These are phyloP conservation scores for Phlebopus sp. DNA, from an alignment of 1,284 basidiomycete species.

Conservation along the genomic window DNA sequence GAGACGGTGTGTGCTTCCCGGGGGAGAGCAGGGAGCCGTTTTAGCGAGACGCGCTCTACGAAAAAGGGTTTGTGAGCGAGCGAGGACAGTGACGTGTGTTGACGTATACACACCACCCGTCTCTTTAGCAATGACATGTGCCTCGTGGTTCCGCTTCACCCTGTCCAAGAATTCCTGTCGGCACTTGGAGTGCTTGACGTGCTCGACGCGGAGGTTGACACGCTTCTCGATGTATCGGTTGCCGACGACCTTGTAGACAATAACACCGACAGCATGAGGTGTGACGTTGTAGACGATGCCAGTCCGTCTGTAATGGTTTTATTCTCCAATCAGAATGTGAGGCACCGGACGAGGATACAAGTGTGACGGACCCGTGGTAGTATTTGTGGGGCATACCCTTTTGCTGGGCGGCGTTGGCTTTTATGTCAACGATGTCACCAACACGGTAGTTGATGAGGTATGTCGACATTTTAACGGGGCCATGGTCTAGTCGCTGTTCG, in stretches of 20 bases:
- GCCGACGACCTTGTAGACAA: conserved; percentile 98
- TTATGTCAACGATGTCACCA: conserved; percentile 99
- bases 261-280: conserved; percentile 91
- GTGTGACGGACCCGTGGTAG: conserved; percentile 74
- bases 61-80: no score
- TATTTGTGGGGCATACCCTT: conserved; percentile 99
- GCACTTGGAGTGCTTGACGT: conserved; percentile 98
- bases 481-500: conserved; percentile 68
- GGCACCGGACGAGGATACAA: background rate
- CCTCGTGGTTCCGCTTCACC: conserved; percentile 90
- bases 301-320: conserved; percentile 66
- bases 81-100: background rate
- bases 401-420: conserved; percentile 98
- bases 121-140: conserved; percentile 83
- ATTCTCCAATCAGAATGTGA: background rate
- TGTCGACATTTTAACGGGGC: conserved; percentile 88
- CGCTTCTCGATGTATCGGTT: conserved; percentile 99
- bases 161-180: conserved; percentile 97
- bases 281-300: conserved; percentile 99
- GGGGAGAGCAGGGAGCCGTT: conserved; percentile 85
- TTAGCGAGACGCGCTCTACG: conserved; percentile 79
- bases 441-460: conserved; percentile 92
- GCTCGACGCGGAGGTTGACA: conserved; percentile 98
- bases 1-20: conserved; percentile 81
- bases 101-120: conserved; percentile 72